phyloP scores from a whole-genome alignment of 1,284 basidiomycete genomes.

The Athelia sp. region DNA sequence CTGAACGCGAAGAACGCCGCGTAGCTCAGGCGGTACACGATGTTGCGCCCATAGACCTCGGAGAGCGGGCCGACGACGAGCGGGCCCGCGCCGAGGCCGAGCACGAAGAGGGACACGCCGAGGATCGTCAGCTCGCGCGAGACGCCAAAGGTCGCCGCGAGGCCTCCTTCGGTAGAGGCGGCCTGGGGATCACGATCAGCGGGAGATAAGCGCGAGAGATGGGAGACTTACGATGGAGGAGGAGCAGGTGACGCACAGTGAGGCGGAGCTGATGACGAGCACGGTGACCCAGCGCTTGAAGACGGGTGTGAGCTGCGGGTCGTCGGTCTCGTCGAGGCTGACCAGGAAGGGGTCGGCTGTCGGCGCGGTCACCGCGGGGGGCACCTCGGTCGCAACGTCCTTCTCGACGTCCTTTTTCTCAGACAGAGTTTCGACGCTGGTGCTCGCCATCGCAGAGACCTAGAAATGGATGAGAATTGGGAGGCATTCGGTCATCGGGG shows the following conservation, averaged over 20 bases:
- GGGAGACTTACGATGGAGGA: constrained; percentile 56
- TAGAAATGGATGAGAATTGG: no score
- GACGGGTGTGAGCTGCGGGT: constrained; percentile 44
- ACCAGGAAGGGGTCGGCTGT: constrained; percentile 15
- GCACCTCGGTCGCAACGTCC: no score
- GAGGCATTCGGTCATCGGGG: no score
- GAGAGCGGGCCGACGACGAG: constrained; percentile 50
- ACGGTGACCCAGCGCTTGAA: constrained; percentile 56
- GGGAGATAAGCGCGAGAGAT: not conserved
- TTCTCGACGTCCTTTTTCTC: no score
- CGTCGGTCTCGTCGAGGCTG: constrained; percentile 39
- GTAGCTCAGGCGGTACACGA: constrained; percentile 50
- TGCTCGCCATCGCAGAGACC: no score
- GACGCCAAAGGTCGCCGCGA: constrained; percentile 57
- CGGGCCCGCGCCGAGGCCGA: constrained; percentile 39
- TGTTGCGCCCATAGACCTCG: constrained; percentile 53
- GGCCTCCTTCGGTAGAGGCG: constrained; percentile 58
- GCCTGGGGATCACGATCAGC: constrained; percentile 35
- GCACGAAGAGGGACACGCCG: constrained; percentile 68
- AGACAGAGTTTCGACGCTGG: no score
- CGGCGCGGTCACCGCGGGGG: no score
- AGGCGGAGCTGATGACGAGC: constrained; percentile 44
- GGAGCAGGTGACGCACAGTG: constrained; percentile 65
- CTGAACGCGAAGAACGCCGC: constrained; percentile 45
- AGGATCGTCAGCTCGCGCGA: constrained; percentile 64